Base-by-base conservation (phyloP, 1,139 yeast genomes). In the Pichia norvegensis region DNA sequence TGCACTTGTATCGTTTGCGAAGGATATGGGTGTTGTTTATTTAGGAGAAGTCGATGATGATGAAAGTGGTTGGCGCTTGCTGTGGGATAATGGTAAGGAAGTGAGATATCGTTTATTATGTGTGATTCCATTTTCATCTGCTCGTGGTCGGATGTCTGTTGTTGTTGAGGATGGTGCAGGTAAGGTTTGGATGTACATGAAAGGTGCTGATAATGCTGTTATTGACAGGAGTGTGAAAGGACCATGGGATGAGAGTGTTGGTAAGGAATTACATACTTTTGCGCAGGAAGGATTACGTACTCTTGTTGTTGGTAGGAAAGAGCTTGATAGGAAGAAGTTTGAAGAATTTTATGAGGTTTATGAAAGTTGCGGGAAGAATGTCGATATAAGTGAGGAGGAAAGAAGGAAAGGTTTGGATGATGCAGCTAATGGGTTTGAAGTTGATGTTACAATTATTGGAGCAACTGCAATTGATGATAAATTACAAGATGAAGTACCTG, bases 381-480 rank as follows among this genome's bases (percentile, higher is more conserved):
- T 64, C 47, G 63, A 73, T n/a, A 68, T 76, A 1, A 68, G 76
- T 46, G 76, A 66, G 41, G 78, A 73, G 40, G 72, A 83, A 46
- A 78, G 97, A 61, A 97, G 87, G 44, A 86, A 72, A 35, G 68
- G 75, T 50, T 76, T 92, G 69, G 95, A 85, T 48, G 70, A 67
- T 46, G 80, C 85, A 46, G 85, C 88, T 20, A 90, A 86, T 46
- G 77, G 78, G 45, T 79, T 92, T 54, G 98, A 92, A 65, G 72
- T 76, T 20, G 79, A 78, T 31, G 69, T 92, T 56, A 68, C 68
- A n/a, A 68, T 92, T 47, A 68, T 92, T 38, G 98, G 98, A 49
- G 97, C 97, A 54, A 92, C 98, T 33, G 98, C 97, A 20, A 92
- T 92, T 63, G 98, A 92, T 64, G 98, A 92, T 66, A 76, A 95